A percentile compares a stretch with the other conserved stretches of the same genome.
phyloP scores from a whole-genome alignment of 1,284 basidiomycete species.

The Termitomyces sp. region DNA sequence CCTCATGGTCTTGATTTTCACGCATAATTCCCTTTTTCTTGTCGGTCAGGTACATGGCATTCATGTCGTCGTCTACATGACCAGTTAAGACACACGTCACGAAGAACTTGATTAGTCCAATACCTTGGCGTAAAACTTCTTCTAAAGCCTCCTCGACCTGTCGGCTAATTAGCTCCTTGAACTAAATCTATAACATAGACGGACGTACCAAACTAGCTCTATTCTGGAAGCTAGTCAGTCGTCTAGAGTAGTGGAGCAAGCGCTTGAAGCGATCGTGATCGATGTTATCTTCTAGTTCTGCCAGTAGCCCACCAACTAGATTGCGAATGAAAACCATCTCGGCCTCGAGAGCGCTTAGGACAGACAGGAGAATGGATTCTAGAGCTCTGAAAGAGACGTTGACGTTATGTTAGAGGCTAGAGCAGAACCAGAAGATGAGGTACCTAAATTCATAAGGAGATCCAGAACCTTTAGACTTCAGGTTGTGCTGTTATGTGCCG shows the following conservation, averaged over 20 bases:
- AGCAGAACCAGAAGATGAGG: slow-evolving; percentile 18
- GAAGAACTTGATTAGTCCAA: slow-evolving; percentile 13
- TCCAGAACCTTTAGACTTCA: slow-evolving; percentile 62
- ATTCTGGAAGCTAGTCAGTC: slow-evolving; percentile 83
- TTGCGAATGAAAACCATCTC: slow-evolving; percentile 90
- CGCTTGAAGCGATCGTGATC: slow-evolving; percentile 90
- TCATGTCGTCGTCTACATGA: slow-evolving; percentile 81
- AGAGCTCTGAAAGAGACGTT: slow-evolving; percentile 57
- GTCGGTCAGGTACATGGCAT: slow-evolving; percentile 87
- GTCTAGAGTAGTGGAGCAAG: slow-evolving; percentile 83
- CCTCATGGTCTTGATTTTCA: slow-evolving; percentile 78
- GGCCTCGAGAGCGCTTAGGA: slow-evolving; percentile 85
- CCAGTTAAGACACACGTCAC: slow-evolving; percentile 11
- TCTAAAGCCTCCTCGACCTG: slow-evolving; percentile 88
- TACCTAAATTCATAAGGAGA: slow-evolving; percentile 89
- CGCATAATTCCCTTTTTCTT: slow-evolving; percentile 59
- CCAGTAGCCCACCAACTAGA: slow-evolving; percentile 82
- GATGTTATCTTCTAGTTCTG: slow-evolving; percentile 89
- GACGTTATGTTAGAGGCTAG: slow-evolving; percentile 18
- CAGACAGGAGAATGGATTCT: slow-evolving; percentile 85
- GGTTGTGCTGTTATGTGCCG: slow-evolving; percentile 57
- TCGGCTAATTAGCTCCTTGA: slow-evolving; percentile 8
- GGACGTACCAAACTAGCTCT: slow-evolving; percentile 68
- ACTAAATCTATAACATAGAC: not conserved
- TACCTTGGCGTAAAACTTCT: slow-evolving; percentile 86